Conservation (phyloP, 495 filamentous ascomycete genomes). For the Xylaria intraflava region DNA sequence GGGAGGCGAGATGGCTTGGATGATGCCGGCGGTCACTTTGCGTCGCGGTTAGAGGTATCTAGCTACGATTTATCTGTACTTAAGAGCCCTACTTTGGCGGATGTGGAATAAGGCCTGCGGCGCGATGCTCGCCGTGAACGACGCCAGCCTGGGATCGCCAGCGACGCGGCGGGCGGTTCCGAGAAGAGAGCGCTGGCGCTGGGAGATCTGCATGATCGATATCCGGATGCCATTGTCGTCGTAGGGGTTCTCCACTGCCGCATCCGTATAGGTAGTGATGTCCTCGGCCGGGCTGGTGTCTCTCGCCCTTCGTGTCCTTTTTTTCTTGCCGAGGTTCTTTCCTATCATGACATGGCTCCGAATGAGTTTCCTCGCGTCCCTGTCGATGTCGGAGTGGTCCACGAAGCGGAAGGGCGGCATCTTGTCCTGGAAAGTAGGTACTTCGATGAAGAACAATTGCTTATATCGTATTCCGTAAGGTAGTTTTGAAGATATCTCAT, state of each 20-base stretch:
- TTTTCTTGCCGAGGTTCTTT: slow-evolving; percentile 22
- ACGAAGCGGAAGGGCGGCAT: slow-evolving; percentile 18
- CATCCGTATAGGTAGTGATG: neutral
- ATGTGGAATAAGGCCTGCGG: neutral
- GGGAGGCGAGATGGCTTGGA: neutral
- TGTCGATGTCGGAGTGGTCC: slow-evolving; percentile 13
- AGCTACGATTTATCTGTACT: neutral
- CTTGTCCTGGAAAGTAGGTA: neutral
- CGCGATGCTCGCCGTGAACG: neutral
- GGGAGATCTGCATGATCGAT: neutral
- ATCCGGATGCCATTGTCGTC: neutral
- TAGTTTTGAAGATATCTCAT: too few species aligned
- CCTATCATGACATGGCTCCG: slow-evolving; percentile 31
- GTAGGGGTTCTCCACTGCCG: neutral
- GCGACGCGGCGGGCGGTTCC: neutral
- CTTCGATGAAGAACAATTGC: too few species aligned
- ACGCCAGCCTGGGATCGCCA: neutral
- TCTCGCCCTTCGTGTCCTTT: neutral
- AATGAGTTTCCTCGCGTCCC: slow-evolving; percentile 15
- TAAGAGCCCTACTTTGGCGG: neutral
- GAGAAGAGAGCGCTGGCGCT: neutral
- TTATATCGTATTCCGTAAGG: too few species aligned
- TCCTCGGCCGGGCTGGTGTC: neutral
- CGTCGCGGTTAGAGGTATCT: too few species aligned
- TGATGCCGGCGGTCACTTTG: neutral